These are phyloP conservation scores for Oryza rufipogon DNA, from an alignment of 176 grass and related monocot species.

Conservation along the genomic window DNA sequence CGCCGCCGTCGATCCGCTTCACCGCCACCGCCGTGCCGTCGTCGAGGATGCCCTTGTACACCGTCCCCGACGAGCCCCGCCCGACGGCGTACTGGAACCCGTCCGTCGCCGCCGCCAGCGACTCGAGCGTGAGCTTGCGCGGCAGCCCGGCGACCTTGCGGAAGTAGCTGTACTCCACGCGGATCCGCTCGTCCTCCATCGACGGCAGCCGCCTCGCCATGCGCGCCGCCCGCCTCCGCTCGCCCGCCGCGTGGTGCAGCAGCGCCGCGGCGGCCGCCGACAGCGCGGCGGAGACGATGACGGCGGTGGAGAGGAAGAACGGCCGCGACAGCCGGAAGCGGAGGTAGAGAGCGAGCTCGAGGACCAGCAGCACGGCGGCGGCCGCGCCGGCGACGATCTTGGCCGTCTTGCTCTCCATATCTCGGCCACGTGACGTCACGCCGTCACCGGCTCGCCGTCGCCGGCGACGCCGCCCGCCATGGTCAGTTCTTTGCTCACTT, in stretches of 20 bases:
- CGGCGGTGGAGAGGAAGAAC: slow-evolving; percentile 41
- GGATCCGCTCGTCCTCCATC: slow-evolving; percentile 25
- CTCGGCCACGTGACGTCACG: not conserved
- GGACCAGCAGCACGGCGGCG: not conserved
- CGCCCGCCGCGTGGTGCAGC: slow-evolving; percentile 14
- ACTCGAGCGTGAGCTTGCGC: slow-evolving; percentile 42
- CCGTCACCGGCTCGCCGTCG: not conserved
- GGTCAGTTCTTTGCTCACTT: not conserved
- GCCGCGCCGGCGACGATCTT: slow-evolving; percentile 40
- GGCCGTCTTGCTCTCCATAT: slow-evolving; percentile 33
- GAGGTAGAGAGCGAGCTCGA: slow-evolving; percentile 37
- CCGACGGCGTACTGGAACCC: slow-evolving; percentile 56
- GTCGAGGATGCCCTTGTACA: slow-evolving; percentile 74
- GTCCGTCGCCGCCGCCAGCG: slow-evolving; percentile 58
- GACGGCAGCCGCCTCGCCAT: slow-evolving; percentile 2
- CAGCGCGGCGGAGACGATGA: slow-evolving; percentile 28
- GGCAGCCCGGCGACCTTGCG: slow-evolving; percentile 68
- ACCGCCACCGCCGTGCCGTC: slow-evolving; percentile 66
- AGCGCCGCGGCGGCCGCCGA: slow-evolving; percentile 15
- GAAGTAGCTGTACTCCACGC: slow-evolving; percentile 74
- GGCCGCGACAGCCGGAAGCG: slow-evolving; percentile 39
- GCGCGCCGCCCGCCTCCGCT: not conserved
- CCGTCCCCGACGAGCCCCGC: slow-evolving; percentile 58
- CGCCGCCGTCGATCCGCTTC: slow-evolving; percentile 54
- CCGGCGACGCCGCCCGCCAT: not conserved